Evolutionary conservation across 2,329 filamentous ascomycete genomes (phyloP).

Genomic region (Colletotrichum theobromicola): DNA sequence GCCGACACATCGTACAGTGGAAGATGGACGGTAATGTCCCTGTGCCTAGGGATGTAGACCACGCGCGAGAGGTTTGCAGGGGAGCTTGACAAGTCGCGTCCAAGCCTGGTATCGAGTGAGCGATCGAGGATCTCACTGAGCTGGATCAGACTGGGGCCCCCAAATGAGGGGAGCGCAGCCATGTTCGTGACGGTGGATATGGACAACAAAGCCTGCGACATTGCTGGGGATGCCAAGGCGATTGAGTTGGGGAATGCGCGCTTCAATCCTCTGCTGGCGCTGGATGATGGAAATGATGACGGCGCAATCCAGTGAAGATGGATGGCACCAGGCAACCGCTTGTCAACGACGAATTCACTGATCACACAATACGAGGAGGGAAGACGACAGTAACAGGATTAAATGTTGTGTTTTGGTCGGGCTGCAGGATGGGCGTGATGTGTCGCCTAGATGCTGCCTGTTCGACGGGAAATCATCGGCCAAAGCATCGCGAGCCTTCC

Average conservation of each 20-base stretch:
- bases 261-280: not conserved
- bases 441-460: not conserved
- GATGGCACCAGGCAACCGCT: not conserved
- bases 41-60: conserved; percentile 16
- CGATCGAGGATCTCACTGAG: not conserved
- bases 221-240: not conserved
- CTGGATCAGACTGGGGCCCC: not conserved
- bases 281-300: not conserved
- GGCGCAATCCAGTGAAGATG: not conserved
- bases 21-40: conserved; percentile 2
- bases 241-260: not conserved
- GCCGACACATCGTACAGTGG: conserved; percentile 21
- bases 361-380: not conserved
- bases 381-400: not conserved
- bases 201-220: not conserved
- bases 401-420: not conserved
- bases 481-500: not conserved
- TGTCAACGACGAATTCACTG: not conserved
- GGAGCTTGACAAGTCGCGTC: not conserved
- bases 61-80: conserved; percentile 18
- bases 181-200: not conserved
- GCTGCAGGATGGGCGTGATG: not conserved
- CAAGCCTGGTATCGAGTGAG: not conserved
- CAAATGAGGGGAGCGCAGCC: not conserved
- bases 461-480: not conserved